Base-by-base conservation (phyloP, 805 yeast species). In the Candida manassasensis region DNA sequence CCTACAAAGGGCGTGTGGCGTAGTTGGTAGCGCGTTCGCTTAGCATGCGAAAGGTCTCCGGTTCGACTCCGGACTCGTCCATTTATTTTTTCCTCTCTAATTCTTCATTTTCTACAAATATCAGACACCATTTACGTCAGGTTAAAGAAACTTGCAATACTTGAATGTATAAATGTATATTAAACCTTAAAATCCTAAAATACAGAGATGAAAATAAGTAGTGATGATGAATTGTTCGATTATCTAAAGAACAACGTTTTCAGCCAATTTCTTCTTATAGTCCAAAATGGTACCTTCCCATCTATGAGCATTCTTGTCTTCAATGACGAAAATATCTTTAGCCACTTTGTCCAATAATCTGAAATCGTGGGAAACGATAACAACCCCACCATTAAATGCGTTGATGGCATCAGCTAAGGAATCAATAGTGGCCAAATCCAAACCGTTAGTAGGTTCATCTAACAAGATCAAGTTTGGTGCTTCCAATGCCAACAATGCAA, bases 401-500 rank as follows among this genome's bases (percentile, higher is more conserved):
- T 88, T 81, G 61, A 93, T 90, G 46, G 98, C 98, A 38, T 84
- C 95, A 36, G 97, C 98, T 54, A 93, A 74, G 29, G 98, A 93
- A 68, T 93, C 98, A 59, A 93, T 93, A 35, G 98, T 89, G 56
- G 97, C 88, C 53, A 93, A 90, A 74, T 93, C 98, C 67, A 93
- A 75, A 76, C 97, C 97, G 77, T 93, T 93, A 49, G 98, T 93
- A 78, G 98, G 98, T 81, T 93, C 98, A 74, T 93, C 98, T 69
- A 93, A 74, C 59, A 93, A 71, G 53, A 93, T 73, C 63, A 93
- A 86, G 69, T 93, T 93, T 56, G 98, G 98, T 44, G 84, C 71
- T 69, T 93, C 97, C 49, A 93, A 74, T 34, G 98, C 98, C 56
- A 93, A 77, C 49, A 93, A 72, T 8, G 97, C 97, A 58, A 93